Evolutionary conservation across 176 grass and related monocot species (phyloP).

Genomic region (Eleusine coracana): DNA sequence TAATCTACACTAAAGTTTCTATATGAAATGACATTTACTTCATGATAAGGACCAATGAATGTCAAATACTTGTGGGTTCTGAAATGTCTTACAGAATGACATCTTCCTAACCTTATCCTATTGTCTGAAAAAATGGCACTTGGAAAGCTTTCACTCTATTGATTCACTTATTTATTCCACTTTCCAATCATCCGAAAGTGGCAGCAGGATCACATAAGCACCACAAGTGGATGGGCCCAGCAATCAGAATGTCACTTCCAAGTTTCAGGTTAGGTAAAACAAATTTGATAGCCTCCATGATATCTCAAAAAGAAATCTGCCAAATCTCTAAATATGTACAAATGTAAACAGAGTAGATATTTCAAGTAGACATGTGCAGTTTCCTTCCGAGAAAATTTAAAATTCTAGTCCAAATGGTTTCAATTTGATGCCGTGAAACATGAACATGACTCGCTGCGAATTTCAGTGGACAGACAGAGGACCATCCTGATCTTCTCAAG

Average conservation of each 20-base stretch:
- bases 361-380: neutral
- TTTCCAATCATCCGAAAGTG: constrained; percentile 41
- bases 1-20: neutral
- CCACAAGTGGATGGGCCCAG: constrained; percentile 61
- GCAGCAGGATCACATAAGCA: constrained; percentile 50
- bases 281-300: neutral
- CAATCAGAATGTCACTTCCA: constrained; percentile 92
- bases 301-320: constrained; percentile 33
- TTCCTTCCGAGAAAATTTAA: constrained; percentile 4
- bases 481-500: constrained; percentile 83
- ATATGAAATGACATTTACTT: neutral
- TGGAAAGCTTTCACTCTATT: constrained; percentile 26
- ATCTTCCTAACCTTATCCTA: constrained; percentile 26
- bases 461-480: constrained; percentile 85
- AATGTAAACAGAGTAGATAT: neutral
- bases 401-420: neutral
- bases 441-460: constrained; percentile 37
- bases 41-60: neutral
- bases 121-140: constrained; percentile 15
- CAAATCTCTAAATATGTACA: neutral
- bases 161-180: constrained; percentile 33
- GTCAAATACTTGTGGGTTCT: neutral
- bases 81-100: constrained; percentile 18
- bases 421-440: neutral
- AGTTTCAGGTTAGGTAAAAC: constrained; percentile 82